Evolutionary conservation across 2,329 filamentous ascomycete species (phyloP).

Genomic region (Paraconiothyrium sp.): DNA sequence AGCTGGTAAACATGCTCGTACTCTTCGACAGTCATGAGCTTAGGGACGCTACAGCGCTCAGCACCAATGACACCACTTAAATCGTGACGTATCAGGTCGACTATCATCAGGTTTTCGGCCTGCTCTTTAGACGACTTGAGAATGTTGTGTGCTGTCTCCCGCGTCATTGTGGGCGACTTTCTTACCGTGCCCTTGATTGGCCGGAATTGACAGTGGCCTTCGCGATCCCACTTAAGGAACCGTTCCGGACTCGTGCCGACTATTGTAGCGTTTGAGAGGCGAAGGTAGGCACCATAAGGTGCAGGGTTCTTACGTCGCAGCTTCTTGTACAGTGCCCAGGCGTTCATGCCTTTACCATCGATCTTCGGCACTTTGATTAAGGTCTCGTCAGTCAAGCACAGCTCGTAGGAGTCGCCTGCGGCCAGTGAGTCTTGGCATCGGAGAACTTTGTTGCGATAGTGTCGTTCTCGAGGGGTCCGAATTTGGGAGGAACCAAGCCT

Average conservation of each 20-base stretch:
- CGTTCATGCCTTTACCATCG: conserved; percentile 33
- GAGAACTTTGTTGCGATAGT: conserved; percentile 71
- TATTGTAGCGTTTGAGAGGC: conserved; percentile 70
- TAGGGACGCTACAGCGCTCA: conserved; percentile 74
- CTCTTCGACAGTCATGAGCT: conserved; percentile 84
- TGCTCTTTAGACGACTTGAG: conserved; percentile 84
- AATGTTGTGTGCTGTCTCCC: conserved; percentile 73
- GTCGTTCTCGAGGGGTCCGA: conserved; percentile 12
- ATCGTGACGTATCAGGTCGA: conserved; percentile 89
- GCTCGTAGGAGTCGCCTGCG: conserved; percentile 82
- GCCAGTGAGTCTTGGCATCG: conserved; percentile 74
- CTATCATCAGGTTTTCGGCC: conserved; percentile 96
- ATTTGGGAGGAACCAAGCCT: conserved; percentile 11
- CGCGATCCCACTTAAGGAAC: conserved; percentile 73
- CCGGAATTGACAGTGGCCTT: conserved; percentile 75
- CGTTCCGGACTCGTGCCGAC: conserved; percentile 85
- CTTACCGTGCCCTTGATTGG: conserved; percentile 94
- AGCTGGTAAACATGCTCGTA: conserved; percentile 86
- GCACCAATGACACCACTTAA: conserved; percentile 80
- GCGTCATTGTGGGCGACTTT: conserved; percentile 72
- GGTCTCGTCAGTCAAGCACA: conserved; percentile 80
- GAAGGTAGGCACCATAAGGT: conserved; percentile 81
- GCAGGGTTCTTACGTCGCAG: conserved; percentile 77
- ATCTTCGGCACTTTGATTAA: conserved; percentile 57
- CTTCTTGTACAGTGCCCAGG: conserved; percentile 74